These are phyloP conservation scores for Tuber microsphaerosporum DNA, from an alignment of 495 filamentous ascomycete genomes.

Conservation along the genomic window DNA sequence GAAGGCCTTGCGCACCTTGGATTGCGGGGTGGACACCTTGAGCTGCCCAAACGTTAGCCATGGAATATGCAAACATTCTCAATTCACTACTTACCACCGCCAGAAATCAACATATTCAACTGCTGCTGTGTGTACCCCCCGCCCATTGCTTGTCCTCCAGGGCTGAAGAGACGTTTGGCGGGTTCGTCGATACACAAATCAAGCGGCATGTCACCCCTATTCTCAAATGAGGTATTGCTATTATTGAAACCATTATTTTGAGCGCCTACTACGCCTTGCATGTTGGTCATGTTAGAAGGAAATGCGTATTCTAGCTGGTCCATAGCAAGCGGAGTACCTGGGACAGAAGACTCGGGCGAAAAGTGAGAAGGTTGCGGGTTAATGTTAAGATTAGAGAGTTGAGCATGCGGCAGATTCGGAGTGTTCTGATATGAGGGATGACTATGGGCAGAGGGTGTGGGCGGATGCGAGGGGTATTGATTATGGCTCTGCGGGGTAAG, in stretches of 20 bases:
- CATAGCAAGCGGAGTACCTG: conserved; percentile 62
- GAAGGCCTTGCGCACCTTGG: conserved; percentile 30
- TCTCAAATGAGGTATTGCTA: conserved; percentile 16
- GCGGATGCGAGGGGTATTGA: conserved; percentile 74
- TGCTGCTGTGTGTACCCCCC: conserved; percentile 39
- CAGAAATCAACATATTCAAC: conserved; percentile 36
- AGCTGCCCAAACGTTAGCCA: not conserved
- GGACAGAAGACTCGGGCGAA: conserved; percentile 68
- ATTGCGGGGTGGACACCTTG: not conserved
- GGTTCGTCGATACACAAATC: conserved; percentile 90
- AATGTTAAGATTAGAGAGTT: conserved; percentile 72
- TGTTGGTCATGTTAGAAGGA: conserved; percentile 41
- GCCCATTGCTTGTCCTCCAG: conserved; percentile 65
- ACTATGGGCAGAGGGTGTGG: conserved; percentile 71
- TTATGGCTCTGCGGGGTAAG: conserved; percentile 52
- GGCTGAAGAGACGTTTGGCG: conserved; percentile 84
- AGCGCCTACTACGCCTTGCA: conserved; percentile 43
- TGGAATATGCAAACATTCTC: not conserved
- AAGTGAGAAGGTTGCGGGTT: conserved; percentile 55
- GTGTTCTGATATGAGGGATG: conserved; percentile 70
- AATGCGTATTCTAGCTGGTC: conserved; percentile 43
- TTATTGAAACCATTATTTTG: conserved; percentile 41
- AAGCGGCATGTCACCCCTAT: conserved; percentile 48
- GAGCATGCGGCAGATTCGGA: conserved; percentile 94
- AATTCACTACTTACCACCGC: conserved; percentile 16